Base-by-base conservation (phyloP, 1,284 basidiomycete genomes). In the Neonothopanus nambi region DNA sequence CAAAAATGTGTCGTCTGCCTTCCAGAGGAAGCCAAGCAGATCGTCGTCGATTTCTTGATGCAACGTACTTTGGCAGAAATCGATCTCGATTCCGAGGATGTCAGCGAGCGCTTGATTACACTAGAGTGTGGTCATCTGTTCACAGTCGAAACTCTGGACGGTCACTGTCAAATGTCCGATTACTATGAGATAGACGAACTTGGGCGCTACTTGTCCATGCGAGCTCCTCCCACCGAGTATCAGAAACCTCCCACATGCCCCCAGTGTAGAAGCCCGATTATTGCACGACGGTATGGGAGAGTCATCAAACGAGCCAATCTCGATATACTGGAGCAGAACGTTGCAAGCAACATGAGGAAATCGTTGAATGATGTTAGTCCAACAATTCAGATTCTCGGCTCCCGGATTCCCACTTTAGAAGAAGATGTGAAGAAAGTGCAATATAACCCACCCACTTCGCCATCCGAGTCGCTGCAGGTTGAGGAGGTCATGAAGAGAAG, bases 121-220 rank as follows among this genome's bases (percentile, higher is more conserved):
- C 72, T 75, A 0, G 70, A 69, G 15, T 91, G 88, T 60, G 60
- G 78, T 0, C 88, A 91, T 61, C 67, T 78, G 1, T 90, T 90
- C 65, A 89, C 88, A 0, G 80, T 88, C 5, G 85, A 87, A 63
- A 85, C 85, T 0, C 72, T 91, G 17, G 88, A 91, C 55, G 84
- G 83, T 0, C 69, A 76, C 45, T 81, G 80, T 55, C 62, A 68
- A 3, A 75, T 90, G 65, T 52, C 57, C 0, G 72, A 79, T 2
- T 87, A 79, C 60, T 91, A 90, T 63, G 59, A 55, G 1, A 59
- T 63, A 30, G 60, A 61, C 2, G 60, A 65, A 7, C 46, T 36
- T 0, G 75, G 72, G 1, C 64, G 55, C 18, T 87, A 79, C 76
- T 36, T 63, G 7, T 73, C 70, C 0, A 66, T 79, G n/a, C 63